A percentile compares a stretch with the other conserved stretches of the same genome.
Evolutionary conservation across 352 stramenopile species (phyloP).

Genomic region (Globisporangium spinosum): DNA sequence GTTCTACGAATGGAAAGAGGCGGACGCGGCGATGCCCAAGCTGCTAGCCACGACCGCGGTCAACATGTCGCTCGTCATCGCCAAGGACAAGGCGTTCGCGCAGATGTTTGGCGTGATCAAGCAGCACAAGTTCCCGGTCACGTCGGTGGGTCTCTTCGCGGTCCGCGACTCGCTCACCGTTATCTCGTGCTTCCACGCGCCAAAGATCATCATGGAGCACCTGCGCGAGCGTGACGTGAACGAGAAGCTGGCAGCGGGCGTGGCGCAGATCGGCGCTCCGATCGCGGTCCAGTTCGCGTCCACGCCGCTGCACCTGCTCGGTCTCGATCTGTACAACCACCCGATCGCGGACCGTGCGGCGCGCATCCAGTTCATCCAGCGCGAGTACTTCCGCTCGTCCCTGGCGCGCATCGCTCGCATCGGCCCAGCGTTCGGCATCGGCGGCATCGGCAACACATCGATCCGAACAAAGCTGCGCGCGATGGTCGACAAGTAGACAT

Average conservation of each 20-base stretch:
- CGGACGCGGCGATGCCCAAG: slow-evolving; percentile 80
- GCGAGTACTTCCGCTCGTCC: slow-evolving; percentile 84
- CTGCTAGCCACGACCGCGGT: slow-evolving; percentile 83
- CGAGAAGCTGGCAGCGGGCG: slow-evolving; percentile 38
- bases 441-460: slow-evolving; percentile 84
- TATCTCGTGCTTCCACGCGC: slow-evolving; percentile 84
- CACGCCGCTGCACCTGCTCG: slow-evolving; percentile 87
- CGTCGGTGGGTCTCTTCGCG: slow-evolving; percentile 81
- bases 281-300: slow-evolving; percentile 84
- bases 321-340: slow-evolving; percentile 90
- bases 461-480: slow-evolving; percentile 43
- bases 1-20: slow-evolving; percentile 67
- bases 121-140: slow-evolving; percentile 65
- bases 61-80: slow-evolving; percentile 89
- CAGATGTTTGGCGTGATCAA: slow-evolving; percentile 88
- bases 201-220: slow-evolving; percentile 60
- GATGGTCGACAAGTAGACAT: slow-evolving; percentile 29
- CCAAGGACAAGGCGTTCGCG: slow-evolving; percentile 87
- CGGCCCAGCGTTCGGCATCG: slow-evolving; percentile 86
- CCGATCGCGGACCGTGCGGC: slow-evolving; percentile 26
- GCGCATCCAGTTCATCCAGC: slow-evolving; percentile 62
- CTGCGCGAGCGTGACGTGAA: slow-evolving; percentile 52
- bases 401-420: slow-evolving; percentile 83
- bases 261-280: slow-evolving; percentile 81
- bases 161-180: slow-evolving; percentile 85